A percentile compares a stretch with the other conserved stretches of the same genome.
These are phyloP conservation scores for Aureobasidium musti DNA, from an alignment of 2,329 filamentous ascomycete species.

Conservation along the genomic window DNA sequence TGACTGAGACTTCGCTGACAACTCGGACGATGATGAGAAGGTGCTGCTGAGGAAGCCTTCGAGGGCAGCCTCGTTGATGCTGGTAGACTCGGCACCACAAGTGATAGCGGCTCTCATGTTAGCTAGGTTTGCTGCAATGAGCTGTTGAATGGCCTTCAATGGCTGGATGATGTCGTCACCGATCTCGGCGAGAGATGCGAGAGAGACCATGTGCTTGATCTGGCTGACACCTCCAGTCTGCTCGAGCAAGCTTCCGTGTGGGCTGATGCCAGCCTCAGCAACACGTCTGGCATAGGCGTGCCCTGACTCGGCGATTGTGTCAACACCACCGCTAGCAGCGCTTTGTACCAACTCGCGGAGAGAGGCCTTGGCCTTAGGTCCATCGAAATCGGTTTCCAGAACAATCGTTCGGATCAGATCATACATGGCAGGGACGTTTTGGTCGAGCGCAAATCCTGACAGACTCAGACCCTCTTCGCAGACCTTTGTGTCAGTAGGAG, in stretches of 20 bases:
- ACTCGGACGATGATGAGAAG: slow-evolving; percentile 16
- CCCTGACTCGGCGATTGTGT: slow-evolving; percentile 86
- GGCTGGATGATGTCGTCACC: slow-evolving; percentile 57
- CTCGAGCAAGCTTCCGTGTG: slow-evolving; percentile 71
- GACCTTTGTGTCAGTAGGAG: slow-evolving; percentile 68
- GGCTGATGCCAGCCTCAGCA: slow-evolving; percentile 76
- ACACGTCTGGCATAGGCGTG: slow-evolving; percentile 83
- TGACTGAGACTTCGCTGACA: slow-evolving; percentile 24
- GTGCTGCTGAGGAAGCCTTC: slow-evolving; percentile 62
- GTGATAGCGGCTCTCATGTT: slow-evolving; percentile 79
- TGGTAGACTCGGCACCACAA: slow-evolving; percentile 73
- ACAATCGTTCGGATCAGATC: slow-evolving; percentile 78
- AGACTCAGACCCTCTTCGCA: slow-evolving; percentile 82
- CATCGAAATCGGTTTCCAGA: slow-evolving; percentile 85
- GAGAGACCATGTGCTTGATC: slow-evolving; percentile 75
- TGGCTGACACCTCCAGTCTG: slow-evolving; percentile 90
- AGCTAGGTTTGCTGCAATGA: slow-evolving; percentile 67
- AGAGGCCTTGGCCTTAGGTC: slow-evolving; percentile 74
- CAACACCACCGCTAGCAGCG: slow-evolving; percentile 84
- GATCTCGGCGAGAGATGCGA: slow-evolving; percentile 75
- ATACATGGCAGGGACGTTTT: slow-evolving; percentile 89
- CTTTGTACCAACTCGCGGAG: slow-evolving; percentile 85
- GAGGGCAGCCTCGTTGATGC: slow-evolving; percentile 69
- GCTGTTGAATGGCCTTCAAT: slow-evolving; percentile 78
- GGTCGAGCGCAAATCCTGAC: slow-evolving; percentile 82